A percentile compares a stretch with the other conserved stretches of the same genome.
Conservation (phyloP, 2,329 filamentous ascomycete species). For the Fusarium sp. region DNA sequence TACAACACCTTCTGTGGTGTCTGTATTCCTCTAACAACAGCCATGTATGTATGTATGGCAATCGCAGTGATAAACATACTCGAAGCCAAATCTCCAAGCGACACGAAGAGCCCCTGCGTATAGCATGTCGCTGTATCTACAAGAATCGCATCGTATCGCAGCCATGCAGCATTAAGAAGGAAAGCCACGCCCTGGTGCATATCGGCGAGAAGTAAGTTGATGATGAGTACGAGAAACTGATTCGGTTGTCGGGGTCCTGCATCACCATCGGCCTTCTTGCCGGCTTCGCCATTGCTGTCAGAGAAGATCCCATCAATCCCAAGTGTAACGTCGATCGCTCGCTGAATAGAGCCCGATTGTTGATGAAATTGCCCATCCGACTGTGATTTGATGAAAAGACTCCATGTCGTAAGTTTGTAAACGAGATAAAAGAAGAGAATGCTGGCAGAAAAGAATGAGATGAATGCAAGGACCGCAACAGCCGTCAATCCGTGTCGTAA, state of each 20-base stretch:
- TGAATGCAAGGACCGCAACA: constrained; percentile 47
- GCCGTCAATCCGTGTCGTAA: constrained; percentile 48
- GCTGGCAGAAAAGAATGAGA: constrained; percentile 49
- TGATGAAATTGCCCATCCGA: constrained; percentile 14
- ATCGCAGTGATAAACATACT: constrained; percentile 76
- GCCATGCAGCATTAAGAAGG: constrained; percentile 70
- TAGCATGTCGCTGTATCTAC: constrained; percentile 67
- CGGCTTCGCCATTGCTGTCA: constrained; percentile 11
- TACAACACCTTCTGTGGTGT: constrained; percentile 65
- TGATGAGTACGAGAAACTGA: constrained; percentile 76
- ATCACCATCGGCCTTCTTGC: not conserved
- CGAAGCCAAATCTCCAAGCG: constrained; percentile 72
- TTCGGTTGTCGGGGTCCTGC: constrained; percentile 59
- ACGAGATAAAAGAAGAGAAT: constrained; percentile 49
- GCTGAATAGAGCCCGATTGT: constrained; percentile 34
- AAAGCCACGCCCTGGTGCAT: constrained; percentile 74
- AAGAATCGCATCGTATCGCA: constrained; percentile 63
- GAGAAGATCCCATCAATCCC: constrained; percentile 53
- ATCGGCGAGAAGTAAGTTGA: constrained; percentile 76
- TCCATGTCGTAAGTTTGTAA: constrained; percentile 49
- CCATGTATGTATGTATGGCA: constrained; percentile 73
- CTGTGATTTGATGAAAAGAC: constrained; percentile 39
- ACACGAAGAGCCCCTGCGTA: constrained; percentile 76
- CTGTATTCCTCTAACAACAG: constrained; percentile 67
- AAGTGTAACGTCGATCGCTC: constrained; percentile 50